Evolutionary conservation across 225 moss, liverwort and hornwort species (phyloP).

Genomic region (Takakia lepidozioides): DNA sequence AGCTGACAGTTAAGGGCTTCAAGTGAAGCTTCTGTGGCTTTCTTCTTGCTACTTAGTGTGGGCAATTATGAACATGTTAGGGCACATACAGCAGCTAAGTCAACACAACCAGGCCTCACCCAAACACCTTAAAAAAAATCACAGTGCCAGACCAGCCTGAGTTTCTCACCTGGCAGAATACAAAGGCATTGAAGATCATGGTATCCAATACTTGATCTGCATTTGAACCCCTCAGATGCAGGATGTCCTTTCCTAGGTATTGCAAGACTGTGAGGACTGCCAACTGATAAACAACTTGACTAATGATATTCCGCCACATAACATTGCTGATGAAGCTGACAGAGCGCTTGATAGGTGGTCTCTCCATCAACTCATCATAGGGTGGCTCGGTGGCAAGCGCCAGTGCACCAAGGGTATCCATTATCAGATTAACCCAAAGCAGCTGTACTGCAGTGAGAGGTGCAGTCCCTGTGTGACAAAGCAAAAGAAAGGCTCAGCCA

Average conservation of each 20-base stretch:
- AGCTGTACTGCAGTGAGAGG: slow-evolving; percentile 17
- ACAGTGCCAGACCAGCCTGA: not conserved
- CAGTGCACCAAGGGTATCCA: slow-evolving; percentile 19
- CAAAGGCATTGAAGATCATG: slow-evolving; percentile 17
- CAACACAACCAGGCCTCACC: too few relatives aligned
- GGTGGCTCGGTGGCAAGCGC: slow-evolving; percentile 21
- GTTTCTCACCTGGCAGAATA: slow-evolving; percentile 14
- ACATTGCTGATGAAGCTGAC: slow-evolving; percentile 10
- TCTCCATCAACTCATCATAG: slow-evolving; percentile 12
- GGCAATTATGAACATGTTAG: too few relatives aligned
- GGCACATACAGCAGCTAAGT: too few relatives aligned
- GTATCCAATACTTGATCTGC: slow-evolving; percentile 6
- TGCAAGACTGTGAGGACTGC: slow-evolving; percentile 8
- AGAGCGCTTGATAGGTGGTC: slow-evolving; percentile 7
- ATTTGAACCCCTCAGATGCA: slow-evolving; percentile 4
- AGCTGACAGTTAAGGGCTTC: too few relatives aligned
- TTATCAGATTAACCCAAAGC: slow-evolving; percentile 18
- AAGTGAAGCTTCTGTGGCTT: too few relatives aligned
- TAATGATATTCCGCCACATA: slow-evolving; percentile 15
- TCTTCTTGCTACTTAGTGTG: too few relatives aligned
- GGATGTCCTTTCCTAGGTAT: slow-evolving; percentile 6
- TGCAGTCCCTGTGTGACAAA: slow-evolving; percentile 2
- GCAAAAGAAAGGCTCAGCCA: not conserved
- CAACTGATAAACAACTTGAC: slow-evolving; percentile 15
- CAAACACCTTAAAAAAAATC: too few relatives aligned